Evolutionary conservation across 306 rosid genomes (phyloP).

Genomic region (Spatholobus suberectus): DNA sequence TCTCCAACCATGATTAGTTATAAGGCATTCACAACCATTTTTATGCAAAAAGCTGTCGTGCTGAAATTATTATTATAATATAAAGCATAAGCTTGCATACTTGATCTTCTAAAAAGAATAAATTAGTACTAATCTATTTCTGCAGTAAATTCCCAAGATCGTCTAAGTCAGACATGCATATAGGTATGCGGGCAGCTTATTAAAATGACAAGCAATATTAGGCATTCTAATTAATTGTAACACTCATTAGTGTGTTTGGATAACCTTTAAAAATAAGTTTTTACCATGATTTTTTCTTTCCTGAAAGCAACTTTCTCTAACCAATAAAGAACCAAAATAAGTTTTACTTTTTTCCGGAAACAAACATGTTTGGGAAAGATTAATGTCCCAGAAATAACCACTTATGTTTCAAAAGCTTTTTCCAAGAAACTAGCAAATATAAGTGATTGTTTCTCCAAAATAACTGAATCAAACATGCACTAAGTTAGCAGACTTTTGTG

Average conservation of each 20-base stretch:
- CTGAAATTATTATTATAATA: not conserved
- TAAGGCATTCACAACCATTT: not conserved
- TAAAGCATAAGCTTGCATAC: slow-evolving; percentile 11
- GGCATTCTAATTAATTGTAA: not conserved
- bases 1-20: not conserved
- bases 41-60: not conserved
- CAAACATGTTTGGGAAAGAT: not conserved
- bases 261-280: not conserved
- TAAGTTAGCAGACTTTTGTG: not conserved
- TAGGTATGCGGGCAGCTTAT: not conserved
- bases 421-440: not conserved
- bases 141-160: not conserved
- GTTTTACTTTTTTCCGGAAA: not conserved
- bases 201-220: not conserved
- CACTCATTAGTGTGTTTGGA: not conserved
- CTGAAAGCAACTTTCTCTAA: not conserved
- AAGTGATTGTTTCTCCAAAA: not conserved
- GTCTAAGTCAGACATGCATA: not conserved
- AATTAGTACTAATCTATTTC: not conserved
- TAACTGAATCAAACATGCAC: not conserved
- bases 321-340: not conserved
- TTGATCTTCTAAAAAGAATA: not conserved
- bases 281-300: not conserved
- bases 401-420: not conserved
- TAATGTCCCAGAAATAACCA: not conserved